Evolutionary conservation across 192 early-diverging fungal species (phyloP), one percentile per base, ranked within the genome.

Genomic region (Phycomyces nitens): DNA sequence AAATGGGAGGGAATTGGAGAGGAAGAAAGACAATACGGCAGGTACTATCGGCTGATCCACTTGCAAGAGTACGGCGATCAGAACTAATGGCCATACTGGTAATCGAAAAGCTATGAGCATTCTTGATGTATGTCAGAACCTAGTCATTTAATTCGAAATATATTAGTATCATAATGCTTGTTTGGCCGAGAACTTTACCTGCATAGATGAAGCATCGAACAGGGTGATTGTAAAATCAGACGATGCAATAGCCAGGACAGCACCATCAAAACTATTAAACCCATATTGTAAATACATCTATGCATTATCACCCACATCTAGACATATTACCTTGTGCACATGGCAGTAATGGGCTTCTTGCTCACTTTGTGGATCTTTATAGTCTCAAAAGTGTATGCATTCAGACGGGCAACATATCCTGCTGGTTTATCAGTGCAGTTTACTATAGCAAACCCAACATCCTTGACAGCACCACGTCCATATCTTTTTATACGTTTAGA

Each of bases 41-140:
- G 0, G 87, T 85, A 40, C 86, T 87, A 68, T 97, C 95, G 0
- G 88, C 89, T 7, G 91, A 93, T 1, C 86, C 94, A 69, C 87
- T 94, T 20, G 90, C 82, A 21, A 97, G 59, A 29, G 86, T 62
- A 11, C 77, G 71, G n/a, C 76, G 74, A 24, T 87, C 78, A 24
- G 70, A 79, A 62, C 84, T 89, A 66, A 97, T 92, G 0, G 84
- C 82, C 53, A 97, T 56, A 5, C 81, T 70, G 0, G 92, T 94
- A 44, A 92, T 86, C 16, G 94, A 83, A 62, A 95, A 90, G n/a
- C 66, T 69, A 66, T 97, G 95, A 1, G 86, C 88, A 23, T 86
- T 80, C 22, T 82, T 78, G 9, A 94, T 71, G 3, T 84, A 78
- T 65, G 78, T 51, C 23, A 91, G 49, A 0, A 74, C 66, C 82